Percentiles rank a stretch among this genome's conserved stretches.
phyloP scores from a whole-genome alignment of 768 basidiomycete genomes.

The Hygrophorus russula region DNA sequence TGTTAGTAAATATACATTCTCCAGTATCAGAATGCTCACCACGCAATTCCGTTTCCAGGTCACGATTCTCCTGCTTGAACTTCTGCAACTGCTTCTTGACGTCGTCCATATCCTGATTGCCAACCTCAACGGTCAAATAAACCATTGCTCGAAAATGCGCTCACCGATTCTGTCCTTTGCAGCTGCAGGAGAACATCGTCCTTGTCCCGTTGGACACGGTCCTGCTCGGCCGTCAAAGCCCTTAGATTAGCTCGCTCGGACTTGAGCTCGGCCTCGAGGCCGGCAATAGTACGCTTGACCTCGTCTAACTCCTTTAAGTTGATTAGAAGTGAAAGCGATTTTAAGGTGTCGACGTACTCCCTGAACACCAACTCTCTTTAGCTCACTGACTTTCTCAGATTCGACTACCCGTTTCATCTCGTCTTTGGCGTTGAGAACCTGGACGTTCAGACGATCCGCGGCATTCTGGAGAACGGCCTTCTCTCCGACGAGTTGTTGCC shows the following conservation, averaged over 20 bases:
- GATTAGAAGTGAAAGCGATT: not conserved
- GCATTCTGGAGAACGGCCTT: slow-evolving; percentile 65
- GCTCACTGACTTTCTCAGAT: slow-evolving; percentile 37
- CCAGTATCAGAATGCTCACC: slow-evolving; percentile 25
- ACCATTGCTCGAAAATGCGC: slow-evolving; percentile 10
- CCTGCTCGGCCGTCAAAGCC: slow-evolving; percentile 52
- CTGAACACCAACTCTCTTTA: slow-evolving; percentile 39
- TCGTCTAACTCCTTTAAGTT: slow-evolving; percentile 55
- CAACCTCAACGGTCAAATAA: slow-evolving; percentile 5
- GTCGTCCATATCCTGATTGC: slow-evolving; percentile 63
- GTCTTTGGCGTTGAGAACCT: slow-evolving; percentile 48
- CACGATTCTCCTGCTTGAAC: slow-evolving; percentile 63
- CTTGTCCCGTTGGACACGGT: slow-evolving; percentile 51
- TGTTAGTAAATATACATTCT: slow-evolving; percentile 1
- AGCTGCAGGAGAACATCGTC: slow-evolving; percentile 52
- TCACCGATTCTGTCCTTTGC: slow-evolving; percentile 60
- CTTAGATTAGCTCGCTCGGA: slow-evolving; percentile 59
- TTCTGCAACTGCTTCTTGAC: slow-evolving; percentile 57
- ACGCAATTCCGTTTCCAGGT: slow-evolving; percentile 64
- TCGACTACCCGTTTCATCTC: slow-evolving; percentile 45
- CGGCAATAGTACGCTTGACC: slow-evolving; percentile 51
- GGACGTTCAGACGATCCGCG: slow-evolving; percentile 50
- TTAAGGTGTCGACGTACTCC: slow-evolving; percentile 27
- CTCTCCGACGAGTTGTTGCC: slow-evolving; percentile 50
- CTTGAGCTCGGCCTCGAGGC: slow-evolving; percentile 63